Base-by-base conservation (phyloP, 805 yeast species). In the Wickerhamiella parazyma region DNA sequence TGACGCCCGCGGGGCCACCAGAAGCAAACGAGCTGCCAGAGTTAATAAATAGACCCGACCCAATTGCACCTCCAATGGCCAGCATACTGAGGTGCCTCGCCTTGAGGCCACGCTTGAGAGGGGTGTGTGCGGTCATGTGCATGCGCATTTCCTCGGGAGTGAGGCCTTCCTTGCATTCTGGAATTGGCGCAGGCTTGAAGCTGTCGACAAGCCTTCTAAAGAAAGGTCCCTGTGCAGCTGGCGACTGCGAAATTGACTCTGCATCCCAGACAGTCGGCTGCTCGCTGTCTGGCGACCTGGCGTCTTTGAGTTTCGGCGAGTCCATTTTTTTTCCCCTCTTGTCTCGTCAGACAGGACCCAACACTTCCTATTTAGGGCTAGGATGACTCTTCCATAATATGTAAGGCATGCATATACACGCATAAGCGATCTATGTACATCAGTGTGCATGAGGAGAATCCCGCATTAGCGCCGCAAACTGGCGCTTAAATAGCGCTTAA, bases 21-120 rank as follows among this genome's bases (percentile, higher is more conserved):
- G 46, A 53, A 35, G 60, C 54, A 36, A 73, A 60, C 10, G 74
- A 63, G 20, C 61, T 54, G 41, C 73, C 72, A 1, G 71, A 62
- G 34, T 71, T 66, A 26, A 72, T 58, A 50, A 70, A 73, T 24
- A 73, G 58, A 49, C 77, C 77, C 20, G 86, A 78, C 55, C 89
- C 91, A 45, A 80, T 76, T 44, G 85, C 78, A 44, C 85, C 82
- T 47, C 85, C 84, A 42, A 80, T 65, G 28, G 87, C 80, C 53
- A 80, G 76, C 75, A 79, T 74, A 50, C 59, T 60, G 35, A 64
- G 31, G 50, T 60, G 64, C 9, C 64, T 52, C n/a, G 51, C 46
- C 45, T 57, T 58, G 45, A 54, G 59, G 40, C 75, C 43, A 51
- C 37, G 28, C 39, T 41, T 48, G 72, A 54, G 42, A 69, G 64